phyloP scores from a whole-genome alignment of 1,284 basidiomycete species.

The Pascua sp. region DNA sequence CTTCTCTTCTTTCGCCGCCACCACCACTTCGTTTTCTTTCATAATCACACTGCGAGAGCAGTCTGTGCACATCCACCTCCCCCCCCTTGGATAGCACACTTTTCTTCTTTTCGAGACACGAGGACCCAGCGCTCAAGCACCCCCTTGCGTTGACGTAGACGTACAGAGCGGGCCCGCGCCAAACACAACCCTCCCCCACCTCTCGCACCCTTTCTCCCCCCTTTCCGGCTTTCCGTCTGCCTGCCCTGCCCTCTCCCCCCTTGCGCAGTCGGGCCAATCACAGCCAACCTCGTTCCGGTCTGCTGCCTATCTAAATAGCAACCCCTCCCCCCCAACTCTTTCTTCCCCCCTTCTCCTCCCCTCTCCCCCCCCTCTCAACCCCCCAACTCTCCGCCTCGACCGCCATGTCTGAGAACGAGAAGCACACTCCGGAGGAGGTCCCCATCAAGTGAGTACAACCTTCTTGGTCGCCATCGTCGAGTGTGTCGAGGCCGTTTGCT shows the following conservation, averaged over 20 bases:
- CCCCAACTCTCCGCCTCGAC: slow-evolving; percentile 3
- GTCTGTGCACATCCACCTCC: too few species aligned
- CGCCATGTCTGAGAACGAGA: slow-evolving; percentile 42
- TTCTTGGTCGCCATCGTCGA: too few species aligned
- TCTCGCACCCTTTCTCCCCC: background rate
- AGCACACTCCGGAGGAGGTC: slow-evolving; percentile 39
- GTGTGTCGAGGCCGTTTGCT: too few species aligned
- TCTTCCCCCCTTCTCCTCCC: slow-evolving; percentile 6
- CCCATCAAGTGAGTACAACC: slow-evolving; percentile 38
- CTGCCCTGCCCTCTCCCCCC: too few species aligned
- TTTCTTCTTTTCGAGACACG: too few species aligned
- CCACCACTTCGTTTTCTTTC: too few species aligned
- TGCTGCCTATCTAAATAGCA: slow-evolving; percentile 21
- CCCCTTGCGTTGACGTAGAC: slow-evolving; percentile 5
- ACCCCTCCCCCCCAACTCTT: slow-evolving; percentile 2
- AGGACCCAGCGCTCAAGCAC: too few species aligned
- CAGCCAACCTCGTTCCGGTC: slow-evolving; percentile 1
- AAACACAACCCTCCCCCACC: slow-evolving; percentile 4
- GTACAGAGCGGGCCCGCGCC: background rate
- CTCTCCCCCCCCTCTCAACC: slow-evolving; percentile 11
- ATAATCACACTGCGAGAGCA: too few species aligned
- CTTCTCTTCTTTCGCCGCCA: too few species aligned
- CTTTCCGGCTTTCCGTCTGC: background rate
- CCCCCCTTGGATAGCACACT: too few species aligned
- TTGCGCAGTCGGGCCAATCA: slow-evolving; percentile 12